Evolutionary conservation across 2,329 filamentous ascomycete species (phyloP).

Genomic region (Didymella keratinophila): DNA sequence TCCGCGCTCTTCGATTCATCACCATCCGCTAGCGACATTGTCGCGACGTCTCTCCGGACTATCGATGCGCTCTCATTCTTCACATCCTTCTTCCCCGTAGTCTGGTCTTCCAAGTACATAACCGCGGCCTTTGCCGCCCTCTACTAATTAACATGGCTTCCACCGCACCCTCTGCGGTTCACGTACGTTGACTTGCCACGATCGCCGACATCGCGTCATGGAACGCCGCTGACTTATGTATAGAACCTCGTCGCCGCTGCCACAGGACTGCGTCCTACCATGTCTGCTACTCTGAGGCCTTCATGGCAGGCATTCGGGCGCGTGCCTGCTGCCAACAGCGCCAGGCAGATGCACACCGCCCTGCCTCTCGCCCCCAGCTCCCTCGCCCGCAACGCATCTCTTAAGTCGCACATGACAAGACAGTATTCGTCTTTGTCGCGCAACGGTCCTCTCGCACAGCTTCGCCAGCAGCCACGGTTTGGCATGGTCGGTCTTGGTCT

Average conservation of each 20-base stretch:
- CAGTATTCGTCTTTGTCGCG: constrained; percentile 53
- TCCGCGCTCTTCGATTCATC: constrained; percentile 39
- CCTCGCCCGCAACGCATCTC: constrained; percentile 40
- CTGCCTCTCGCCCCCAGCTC: constrained; percentile 46
- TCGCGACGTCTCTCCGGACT: constrained; percentile 28
- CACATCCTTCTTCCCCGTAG: constrained; percentile 13
- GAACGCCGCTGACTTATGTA: constrained; percentile 26
- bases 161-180: constrained; percentile 57
- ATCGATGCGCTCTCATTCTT: constrained; percentile 32
- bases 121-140: constrained; percentile 45
- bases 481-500: constrained; percentile 50
- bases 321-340: constrained; percentile 30
- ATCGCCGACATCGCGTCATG: constrained; percentile 29
- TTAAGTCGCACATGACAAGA: constrained; percentile 35
- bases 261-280: constrained; percentile 51
- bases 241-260: constrained; percentile 56
- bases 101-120: constrained; percentile 27
- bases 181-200: constrained; percentile 54
- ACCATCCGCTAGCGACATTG: constrained; percentile 30
- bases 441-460: constrained; percentile 42
- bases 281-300: constrained; percentile 48
- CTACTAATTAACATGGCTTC: constrained; percentile 57
- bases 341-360: constrained; percentile 32
- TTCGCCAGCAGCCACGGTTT: constrained; percentile 41
- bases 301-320: constrained; percentile 45